A percentile compares a stretch with the other conserved stretches of the same genome.
phyloP scores from a whole-genome alignment of 495 filamentous ascomycete species.

The Cercophora newfieldiana region DNA sequence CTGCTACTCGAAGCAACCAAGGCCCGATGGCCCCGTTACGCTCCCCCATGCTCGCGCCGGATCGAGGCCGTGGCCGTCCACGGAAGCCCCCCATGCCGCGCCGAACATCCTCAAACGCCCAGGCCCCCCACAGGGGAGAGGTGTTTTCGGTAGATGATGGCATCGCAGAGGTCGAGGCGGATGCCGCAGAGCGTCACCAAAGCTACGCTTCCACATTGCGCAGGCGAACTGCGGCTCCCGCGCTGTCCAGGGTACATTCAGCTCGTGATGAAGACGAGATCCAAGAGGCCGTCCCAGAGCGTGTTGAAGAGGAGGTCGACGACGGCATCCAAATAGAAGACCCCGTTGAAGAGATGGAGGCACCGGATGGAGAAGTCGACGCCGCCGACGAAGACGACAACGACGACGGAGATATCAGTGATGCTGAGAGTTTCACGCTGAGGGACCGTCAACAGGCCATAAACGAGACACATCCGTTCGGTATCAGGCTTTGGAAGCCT shows the following conservation, averaged over 20 bases:
- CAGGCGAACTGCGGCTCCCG: slow-evolving; percentile 63
- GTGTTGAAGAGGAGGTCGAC: slow-evolving; percentile 18
- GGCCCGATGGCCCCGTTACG: slow-evolving; percentile 26
- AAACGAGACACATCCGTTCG: slow-evolving; percentile 98
- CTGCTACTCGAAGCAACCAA: slow-evolving; percentile 29
- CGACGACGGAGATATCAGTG: slow-evolving; percentile 63
- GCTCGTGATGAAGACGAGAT: slow-evolving; percentile 41
- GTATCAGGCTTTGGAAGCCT: slow-evolving; percentile 98
- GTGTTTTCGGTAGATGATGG: slow-evolving; percentile 95
- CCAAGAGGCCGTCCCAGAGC: slow-evolving; percentile 30
- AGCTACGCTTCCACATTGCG: slow-evolving; percentile 68
- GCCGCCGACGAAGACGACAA: slow-evolving; percentile 51
- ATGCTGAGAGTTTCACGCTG: slow-evolving; percentile 78
- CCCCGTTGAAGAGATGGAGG: slow-evolving; percentile 24
- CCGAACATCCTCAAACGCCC: slow-evolving; percentile 70
- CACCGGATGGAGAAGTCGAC: slow-evolving; percentile 22
- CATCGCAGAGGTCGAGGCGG: slow-evolving; percentile 74
- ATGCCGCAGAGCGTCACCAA: slow-evolving; percentile 41
- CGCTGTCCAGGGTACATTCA: slow-evolving; percentile 61
- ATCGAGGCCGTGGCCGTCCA: slow-evolving; percentile 56
- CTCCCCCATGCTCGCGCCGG: slow-evolving; percentile 58
- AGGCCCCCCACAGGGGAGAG: slow-evolving; percentile 75
- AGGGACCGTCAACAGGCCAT: slow-evolving; percentile 97
- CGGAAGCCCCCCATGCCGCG: slow-evolving; percentile 71
- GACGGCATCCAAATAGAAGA: slow-evolving; percentile 30